Percentiles rank a stretch among this genome's conserved stretches.
These are phyloP conservation scores for Chytriomyces hyalinus DNA, from an alignment of 192 early-diverging fungal species.

Conservation along the genomic window DNA sequence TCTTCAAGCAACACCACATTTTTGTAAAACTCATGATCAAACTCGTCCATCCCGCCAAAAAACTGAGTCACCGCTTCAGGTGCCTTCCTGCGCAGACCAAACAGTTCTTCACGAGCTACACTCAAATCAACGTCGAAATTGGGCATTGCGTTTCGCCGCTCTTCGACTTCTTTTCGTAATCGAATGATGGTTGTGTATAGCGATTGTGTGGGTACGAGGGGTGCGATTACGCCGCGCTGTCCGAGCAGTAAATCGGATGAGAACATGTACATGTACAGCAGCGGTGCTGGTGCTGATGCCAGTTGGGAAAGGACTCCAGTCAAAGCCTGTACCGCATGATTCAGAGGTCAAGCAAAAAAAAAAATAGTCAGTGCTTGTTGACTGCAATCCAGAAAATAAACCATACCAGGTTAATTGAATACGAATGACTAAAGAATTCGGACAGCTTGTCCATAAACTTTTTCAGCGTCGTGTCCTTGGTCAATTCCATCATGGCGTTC, in stretches of 20 bases:
- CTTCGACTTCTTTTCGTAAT: conserved; percentile 70
- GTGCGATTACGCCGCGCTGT: conserved; percentile 31
- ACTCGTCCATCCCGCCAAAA: conserved; percentile 23
- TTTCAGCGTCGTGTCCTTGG: conserved; percentile 46
- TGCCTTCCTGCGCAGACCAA: conserved; percentile 46
- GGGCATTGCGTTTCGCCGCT: conserved; percentile 62
- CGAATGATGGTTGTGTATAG: conserved; percentile 71
- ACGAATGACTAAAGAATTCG: conserved; percentile 83
- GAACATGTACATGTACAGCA: conserved; percentile 50
- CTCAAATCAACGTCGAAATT: conserved; percentile 64
- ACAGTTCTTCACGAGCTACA: conserved; percentile 60
- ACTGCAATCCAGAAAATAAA: no score
- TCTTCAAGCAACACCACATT: conserved; percentile 94
- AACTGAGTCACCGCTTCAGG: not conserved
- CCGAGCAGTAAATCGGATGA: conserved; percentile 41
- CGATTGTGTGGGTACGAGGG: conserved; percentile 34
- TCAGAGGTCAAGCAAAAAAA: no score
- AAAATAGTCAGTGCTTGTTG: no score
- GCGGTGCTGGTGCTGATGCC: conserved; percentile 56
- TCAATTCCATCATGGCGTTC: conserved; percentile 28
- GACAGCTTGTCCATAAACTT: conserved; percentile 53
- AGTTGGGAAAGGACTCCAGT: conserved; percentile 89
- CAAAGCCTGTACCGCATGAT: conserved; percentile 57
- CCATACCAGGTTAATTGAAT: conserved; percentile 76
- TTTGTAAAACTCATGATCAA: conserved; percentile 69